Evolutionary conservation across 352 stramenopile genomes (phyloP).

Genomic region (Globisporangium echinulatum): DNA sequence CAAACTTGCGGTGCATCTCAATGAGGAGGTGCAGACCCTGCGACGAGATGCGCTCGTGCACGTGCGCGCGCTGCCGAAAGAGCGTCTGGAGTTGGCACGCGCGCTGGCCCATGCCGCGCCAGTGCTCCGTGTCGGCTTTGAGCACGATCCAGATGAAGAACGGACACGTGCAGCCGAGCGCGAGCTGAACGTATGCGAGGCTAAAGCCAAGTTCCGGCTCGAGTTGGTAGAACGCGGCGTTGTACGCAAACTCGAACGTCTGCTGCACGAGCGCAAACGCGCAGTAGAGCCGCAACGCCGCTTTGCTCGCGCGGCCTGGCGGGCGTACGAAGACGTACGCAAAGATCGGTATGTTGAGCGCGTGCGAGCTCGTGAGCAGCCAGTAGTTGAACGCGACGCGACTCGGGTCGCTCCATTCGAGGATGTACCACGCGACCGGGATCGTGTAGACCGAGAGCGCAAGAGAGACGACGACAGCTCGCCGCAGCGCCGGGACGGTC

Average conservation of each 20-base stretch:
- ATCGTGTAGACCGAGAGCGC: constrained; percentile 10
- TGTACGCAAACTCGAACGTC: constrained; percentile 17
- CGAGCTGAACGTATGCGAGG: constrained; percentile 20
- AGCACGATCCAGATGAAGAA: constrained; percentile 40
- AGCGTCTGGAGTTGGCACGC: constrained; percentile 6
- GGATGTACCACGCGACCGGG: constrained; percentile 10
- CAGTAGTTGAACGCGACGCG: constrained; percentile 1
- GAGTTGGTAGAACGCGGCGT: constrained; percentile 20
- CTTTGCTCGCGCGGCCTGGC: constrained; percentile 20
- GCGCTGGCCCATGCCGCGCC: constrained; percentile 31
- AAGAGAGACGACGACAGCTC: constrained; percentile 11
- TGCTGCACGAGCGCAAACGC: constrained; percentile 30
- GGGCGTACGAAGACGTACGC: constrained; percentile 20
- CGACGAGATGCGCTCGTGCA: constrained; percentile 15
- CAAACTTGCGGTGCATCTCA: constrained; percentile 35
- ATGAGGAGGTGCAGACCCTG: constrained; percentile 54
- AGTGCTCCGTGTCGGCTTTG: constrained; percentile 42
- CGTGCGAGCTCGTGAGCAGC: constrained; percentile 7
- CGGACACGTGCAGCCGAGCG: constrained; percentile 2
- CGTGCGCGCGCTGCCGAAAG: neutral
- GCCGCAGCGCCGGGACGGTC: constrained; percentile 9
- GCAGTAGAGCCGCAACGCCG: constrained; percentile 27
- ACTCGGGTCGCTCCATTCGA: neutral
- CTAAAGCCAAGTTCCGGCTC: constrained; percentile 16
- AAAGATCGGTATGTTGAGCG: constrained; percentile 3